phyloP scores from a whole-genome alignment of 1,284 basidiomycete species.

The Pyrrhoderma noxium region DNA sequence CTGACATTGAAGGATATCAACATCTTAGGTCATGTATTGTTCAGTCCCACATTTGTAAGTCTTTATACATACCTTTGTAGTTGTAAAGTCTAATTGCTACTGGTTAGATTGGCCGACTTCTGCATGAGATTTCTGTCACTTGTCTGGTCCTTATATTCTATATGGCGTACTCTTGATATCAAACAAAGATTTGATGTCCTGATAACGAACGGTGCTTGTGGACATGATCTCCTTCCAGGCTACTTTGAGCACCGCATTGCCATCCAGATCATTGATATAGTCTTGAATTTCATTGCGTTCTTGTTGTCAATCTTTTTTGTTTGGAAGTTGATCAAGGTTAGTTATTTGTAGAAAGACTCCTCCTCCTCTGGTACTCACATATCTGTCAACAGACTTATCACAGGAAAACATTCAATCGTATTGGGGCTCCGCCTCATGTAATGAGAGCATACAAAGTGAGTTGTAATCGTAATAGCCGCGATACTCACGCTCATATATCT shows the following conservation, averaged over 20 bases:
- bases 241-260: slow-evolving; percentile 35
- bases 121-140: slow-evolving; percentile 40
- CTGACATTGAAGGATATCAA: background rate
- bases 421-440: slow-evolving; percentile 45
- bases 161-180: slow-evolving; percentile 38
- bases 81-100: background rate
- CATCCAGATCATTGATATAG: slow-evolving; percentile 40
- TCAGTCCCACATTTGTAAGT: slow-evolving; percentile 42
- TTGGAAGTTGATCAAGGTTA: slow-evolving; percentile 23
- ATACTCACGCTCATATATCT: background rate
- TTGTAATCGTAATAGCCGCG: too few species aligned
- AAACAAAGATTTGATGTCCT: slow-evolving; percentile 31
- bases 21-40: slow-evolving; percentile 30
- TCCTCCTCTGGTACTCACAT: too few species aligned
- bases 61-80: background rate
- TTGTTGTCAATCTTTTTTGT: slow-evolving; percentile 38
- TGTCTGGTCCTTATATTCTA: slow-evolving; percentile 44
- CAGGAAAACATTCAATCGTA: slow-evolving; percentile 42
- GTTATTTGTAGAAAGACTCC: too few species aligned
- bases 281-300: slow-evolving; percentile 39
- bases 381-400: slow-evolving; percentile 31
- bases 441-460: slow-evolving; percentile 35
- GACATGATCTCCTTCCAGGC: slow-evolving; percentile 35
- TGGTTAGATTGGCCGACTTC: slow-evolving; percentile 34
- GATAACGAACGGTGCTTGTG: slow-evolving; percentile 38